Conservation (phyloP, 257 asterid species). For the Phtheirospermum japonicum region DNA sequence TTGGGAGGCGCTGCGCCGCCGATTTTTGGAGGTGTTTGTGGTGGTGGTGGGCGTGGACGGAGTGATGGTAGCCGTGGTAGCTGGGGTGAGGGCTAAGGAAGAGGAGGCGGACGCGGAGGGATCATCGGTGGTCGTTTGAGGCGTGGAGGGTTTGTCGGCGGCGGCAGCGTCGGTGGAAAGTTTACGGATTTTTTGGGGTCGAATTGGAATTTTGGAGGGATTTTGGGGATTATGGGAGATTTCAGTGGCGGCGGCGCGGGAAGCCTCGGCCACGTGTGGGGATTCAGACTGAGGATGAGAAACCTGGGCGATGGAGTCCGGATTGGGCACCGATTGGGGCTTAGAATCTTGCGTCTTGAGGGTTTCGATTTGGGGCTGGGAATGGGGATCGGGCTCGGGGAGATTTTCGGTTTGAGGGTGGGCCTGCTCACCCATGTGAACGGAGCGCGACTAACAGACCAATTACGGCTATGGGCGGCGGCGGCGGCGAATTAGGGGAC, state of each 20-base stretch:
- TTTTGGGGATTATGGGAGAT: constrained; percentile 45
- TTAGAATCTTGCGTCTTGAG: constrained; percentile 30
- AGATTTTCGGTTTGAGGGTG: constrained; percentile 32
- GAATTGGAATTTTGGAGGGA: constrained; percentile 92
- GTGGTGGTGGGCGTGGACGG: constrained; percentile 22
- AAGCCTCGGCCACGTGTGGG: constrained; percentile 25
- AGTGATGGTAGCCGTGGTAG: constrained; percentile 21
- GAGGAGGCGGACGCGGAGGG: constrained; percentile 33
- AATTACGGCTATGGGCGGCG: constrained; percentile 16
- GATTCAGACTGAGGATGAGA: constrained; percentile 26
- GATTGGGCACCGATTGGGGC: constrained; percentile 35
- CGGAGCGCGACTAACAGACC: neutral
- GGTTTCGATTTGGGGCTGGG: constrained; percentile 34
- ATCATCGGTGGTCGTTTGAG: constrained; percentile 28
- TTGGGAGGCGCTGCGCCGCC: constrained; percentile 57
- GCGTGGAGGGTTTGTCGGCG: constrained; percentile 27
- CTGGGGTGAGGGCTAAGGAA: constrained; percentile 26
- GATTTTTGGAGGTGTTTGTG: constrained; percentile 38
- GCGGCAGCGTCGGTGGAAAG: constrained; percentile 45
- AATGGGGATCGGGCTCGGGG: constrained; percentile 37
- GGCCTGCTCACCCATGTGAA: constrained; percentile 68
- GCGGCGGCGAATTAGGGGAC: constrained; percentile 8
- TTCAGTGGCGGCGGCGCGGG: constrained; percentile 28
- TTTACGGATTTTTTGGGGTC: constrained; percentile 86
- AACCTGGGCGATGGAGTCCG: constrained; percentile 37